These are phyloP conservation scores for Omphalotus guepiniiformis DNA, from an alignment of 768 basidiomycete species.

Conservation along the genomic window DNA sequence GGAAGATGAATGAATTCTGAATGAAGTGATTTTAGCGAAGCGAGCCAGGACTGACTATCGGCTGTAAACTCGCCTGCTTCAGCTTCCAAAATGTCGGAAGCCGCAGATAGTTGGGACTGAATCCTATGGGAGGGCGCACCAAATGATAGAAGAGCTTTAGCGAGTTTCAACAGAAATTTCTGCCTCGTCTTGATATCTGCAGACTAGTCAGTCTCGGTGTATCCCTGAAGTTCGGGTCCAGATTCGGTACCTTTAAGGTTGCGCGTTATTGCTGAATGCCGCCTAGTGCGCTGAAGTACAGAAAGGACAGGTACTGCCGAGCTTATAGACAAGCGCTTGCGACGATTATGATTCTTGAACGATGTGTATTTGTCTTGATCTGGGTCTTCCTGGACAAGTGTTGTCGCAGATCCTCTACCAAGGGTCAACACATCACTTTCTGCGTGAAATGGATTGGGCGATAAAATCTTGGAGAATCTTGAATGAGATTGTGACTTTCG, in stretches of 20 bases:
- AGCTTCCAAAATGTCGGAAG: conserved; percentile 73
- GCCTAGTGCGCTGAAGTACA: conserved; percentile 28
- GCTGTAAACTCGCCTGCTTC: conserved; percentile 45
- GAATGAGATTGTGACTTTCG: neutral
- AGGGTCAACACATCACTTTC: too few relatives aligned
- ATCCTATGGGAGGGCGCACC: conserved; percentile 94
- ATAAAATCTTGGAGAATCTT: conserved; percentile 2
- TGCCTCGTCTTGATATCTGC: conserved; percentile 46
- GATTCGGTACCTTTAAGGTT: conserved; percentile 42
- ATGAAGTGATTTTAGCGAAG: neutral
- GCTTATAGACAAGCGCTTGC: conserved; percentile 1
- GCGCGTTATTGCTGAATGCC: conserved; percentile 32
- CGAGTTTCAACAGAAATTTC: conserved; percentile 81
- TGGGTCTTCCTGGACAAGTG: neutral
- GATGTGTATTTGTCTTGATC: conserved; percentile 7
- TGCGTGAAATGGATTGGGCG: too few relatives aligned
- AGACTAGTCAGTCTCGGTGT: too few relatives aligned
- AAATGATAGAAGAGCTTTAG: conserved; percentile 84
- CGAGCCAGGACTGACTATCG: neutral
- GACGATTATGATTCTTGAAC: neutral
- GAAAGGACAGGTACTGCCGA: conserved; percentile 18
- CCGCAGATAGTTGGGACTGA: conserved; percentile 81
- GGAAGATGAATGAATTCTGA: conserved; percentile 79
- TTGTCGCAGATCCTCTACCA: conserved; percentile 1
- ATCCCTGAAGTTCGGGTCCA: too few relatives aligned